Evolutionary conservation across 495 filamentous ascomycete genomes (phyloP).

Genomic region (Neurospora africana): DNA sequence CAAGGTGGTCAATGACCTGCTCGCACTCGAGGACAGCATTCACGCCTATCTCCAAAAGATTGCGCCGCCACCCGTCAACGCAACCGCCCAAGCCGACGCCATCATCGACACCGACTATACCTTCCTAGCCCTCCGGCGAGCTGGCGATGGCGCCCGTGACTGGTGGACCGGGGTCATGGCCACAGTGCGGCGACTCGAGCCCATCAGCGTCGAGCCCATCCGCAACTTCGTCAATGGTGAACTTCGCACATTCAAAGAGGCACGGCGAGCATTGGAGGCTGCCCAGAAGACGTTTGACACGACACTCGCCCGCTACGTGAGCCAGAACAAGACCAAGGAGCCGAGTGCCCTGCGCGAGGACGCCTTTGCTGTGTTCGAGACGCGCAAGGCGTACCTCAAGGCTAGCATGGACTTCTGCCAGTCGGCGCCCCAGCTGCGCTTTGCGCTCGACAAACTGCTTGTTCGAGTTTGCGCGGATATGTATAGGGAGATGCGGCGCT

Average conservation of each 20-base stretch:
- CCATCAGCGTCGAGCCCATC: slow-evolving; percentile 70
- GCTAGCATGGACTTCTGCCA: slow-evolving; percentile 90
- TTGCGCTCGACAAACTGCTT: slow-evolving; percentile 72
- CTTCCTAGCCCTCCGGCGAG: slow-evolving; percentile 68
- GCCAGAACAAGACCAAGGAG: slow-evolving; percentile 87
- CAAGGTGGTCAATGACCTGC: slow-evolving; percentile 65
- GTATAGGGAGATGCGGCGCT: slow-evolving; percentile 67
- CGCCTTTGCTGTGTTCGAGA: slow-evolving; percentile 92
- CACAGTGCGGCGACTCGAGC: slow-evolving; percentile 64
- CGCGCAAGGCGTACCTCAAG: slow-evolving; percentile 80
- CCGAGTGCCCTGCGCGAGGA: slow-evolving; percentile 83
- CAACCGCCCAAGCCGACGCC: slow-evolving; percentile 64
- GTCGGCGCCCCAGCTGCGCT: slow-evolving; percentile 69
- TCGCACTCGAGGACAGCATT: slow-evolving; percentile 56
- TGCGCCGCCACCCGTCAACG: slow-evolving; percentile 53
- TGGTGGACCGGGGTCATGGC: slow-evolving; percentile 71
- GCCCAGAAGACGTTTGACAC: slow-evolving; percentile 75
- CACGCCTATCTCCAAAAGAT: slow-evolving; percentile 63
- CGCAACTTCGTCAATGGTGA: slow-evolving; percentile 64
- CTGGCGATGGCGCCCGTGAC: slow-evolving; percentile 74
- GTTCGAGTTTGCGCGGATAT: slow-evolving; percentile 76
- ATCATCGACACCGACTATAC: slow-evolving; percentile 94
- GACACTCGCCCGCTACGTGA: slow-evolving; percentile 64
- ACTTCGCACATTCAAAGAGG: slow-evolving; percentile 52
- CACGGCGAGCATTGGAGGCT: slow-evolving; percentile 60